These are phyloP conservation scores for Psilocybe tampanensis DNA, from an alignment of 768 basidiomycete species.

Conservation along the genomic window DNA sequence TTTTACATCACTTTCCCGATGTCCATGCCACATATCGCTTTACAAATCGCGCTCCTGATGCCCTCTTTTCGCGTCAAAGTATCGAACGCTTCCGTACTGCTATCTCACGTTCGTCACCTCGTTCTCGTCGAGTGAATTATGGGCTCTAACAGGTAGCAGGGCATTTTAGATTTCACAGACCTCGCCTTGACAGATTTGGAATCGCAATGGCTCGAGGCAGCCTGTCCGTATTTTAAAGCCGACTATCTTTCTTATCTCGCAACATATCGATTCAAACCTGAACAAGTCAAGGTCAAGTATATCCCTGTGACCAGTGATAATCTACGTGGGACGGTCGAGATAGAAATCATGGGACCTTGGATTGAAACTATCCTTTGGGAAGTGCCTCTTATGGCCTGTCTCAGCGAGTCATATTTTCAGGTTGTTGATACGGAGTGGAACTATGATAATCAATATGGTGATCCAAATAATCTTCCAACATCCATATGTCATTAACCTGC, in stretches of 20 bases:
- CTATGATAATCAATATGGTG: constrained; percentile 81
- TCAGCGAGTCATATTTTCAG: constrained; percentile 89
- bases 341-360: constrained; percentile 77
- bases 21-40: constrained; percentile 75
- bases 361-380: constrained; percentile 91
- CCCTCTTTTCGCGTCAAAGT: constrained; percentile 67
- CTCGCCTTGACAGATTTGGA: constrained; percentile 65
- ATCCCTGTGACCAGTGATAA: constrained; percentile 54
- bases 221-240: constrained; percentile 74
- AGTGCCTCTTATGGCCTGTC: constrained; percentile 90
- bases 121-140: constrained; percentile 1
- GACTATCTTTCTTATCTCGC: constrained; percentile 80
- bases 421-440: constrained; percentile 80
- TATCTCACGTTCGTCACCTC: constrained; percentile 50
- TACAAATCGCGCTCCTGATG: constrained; percentile 70
- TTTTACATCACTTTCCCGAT: constrained; percentile 75
- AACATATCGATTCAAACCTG: constrained; percentile 69
- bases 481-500: background rate
- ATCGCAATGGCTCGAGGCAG: constrained; percentile 59
- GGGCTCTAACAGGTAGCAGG: background rate
- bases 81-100: constrained; percentile 59
- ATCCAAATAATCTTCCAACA: constrained; percentile 4
- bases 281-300: constrained; percentile 71
- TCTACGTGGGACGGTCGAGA: constrained; percentile 64
- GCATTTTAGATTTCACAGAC: constrained; percentile 62